Evolutionary conservation across 495 filamentous ascomycete genomes (phyloP).

Genomic region (Xylaria curta): DNA sequence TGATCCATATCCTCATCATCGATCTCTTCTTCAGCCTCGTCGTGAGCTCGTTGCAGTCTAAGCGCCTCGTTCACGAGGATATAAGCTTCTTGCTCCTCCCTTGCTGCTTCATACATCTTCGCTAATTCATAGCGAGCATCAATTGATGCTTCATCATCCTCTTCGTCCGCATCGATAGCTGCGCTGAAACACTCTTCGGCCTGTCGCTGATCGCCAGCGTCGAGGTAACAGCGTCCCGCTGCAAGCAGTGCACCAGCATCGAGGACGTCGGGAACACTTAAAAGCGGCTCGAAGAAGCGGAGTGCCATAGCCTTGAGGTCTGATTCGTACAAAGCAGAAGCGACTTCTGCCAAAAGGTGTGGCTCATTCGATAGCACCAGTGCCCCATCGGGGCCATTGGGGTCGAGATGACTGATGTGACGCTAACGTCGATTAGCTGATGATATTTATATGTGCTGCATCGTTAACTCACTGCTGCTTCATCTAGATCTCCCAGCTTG

Average conservation of each 20-base stretch:
- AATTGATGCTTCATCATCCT: constrained; percentile 66
- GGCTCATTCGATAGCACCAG: constrained; percentile 32
- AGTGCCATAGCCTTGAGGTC: constrained; percentile 68
- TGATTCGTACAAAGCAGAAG: constrained; percentile 49
- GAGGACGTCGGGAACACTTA: constrained; percentile 60
- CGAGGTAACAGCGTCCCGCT: constrained; percentile 74
- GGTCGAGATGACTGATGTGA: constrained; percentile 39
- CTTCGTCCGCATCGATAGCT: constrained; percentile 70
- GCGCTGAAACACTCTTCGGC: constrained; percentile 77
- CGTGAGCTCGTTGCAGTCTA: constrained; percentile 55
- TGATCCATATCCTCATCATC: constrained; percentile 43
- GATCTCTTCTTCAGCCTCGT: constrained; percentile 51
- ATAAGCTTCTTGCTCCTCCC: constrained; percentile 73
- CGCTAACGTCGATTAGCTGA: constrained; percentile 36
- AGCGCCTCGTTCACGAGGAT: constrained; percentile 76
- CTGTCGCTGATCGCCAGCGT: constrained; percentile 64
- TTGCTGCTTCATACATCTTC: constrained; percentile 76
- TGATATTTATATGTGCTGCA: not conserved
- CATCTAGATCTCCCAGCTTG: constrained; percentile 69
- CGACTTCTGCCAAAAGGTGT: constrained; percentile 37
- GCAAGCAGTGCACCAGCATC: constrained; percentile 71
- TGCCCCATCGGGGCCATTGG: constrained; percentile 24
- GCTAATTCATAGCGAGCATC: constrained; percentile 71
- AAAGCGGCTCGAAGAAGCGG: constrained; percentile 74
- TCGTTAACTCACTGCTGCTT: constrained; percentile 69